Conservation (phyloP, 768 basidiomycete genomes). For the Baorangia bicolor region DNA sequence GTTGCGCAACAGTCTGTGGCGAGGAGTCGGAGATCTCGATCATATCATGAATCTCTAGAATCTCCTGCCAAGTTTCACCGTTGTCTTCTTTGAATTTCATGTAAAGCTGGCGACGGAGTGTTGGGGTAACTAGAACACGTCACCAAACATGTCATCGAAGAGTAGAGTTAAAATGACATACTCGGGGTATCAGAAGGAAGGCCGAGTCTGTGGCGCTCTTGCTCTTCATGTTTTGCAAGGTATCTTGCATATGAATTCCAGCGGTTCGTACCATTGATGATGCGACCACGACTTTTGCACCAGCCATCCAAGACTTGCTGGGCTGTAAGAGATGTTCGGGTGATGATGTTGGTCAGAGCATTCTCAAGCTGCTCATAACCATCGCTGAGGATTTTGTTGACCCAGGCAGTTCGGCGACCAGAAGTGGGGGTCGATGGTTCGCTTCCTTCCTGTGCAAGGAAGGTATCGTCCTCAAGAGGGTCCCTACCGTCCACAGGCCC, state of each 20-base stretch:
- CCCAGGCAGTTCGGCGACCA: not conserved
- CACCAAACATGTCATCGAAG: too few relatives aligned
- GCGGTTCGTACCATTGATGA: not conserved
- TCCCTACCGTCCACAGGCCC: too few relatives aligned
- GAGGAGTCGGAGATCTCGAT: not conserved
- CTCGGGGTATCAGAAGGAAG: not conserved
- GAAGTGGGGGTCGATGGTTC: not conserved
- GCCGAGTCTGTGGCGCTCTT: slow-evolving; percentile 1
- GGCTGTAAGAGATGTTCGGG: not conserved
- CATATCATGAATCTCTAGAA: not conserved
- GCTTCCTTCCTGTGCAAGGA: not conserved
- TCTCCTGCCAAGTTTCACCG: not conserved
- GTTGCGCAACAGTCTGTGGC: not conserved
- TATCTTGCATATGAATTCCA: slow-evolving; percentile 4
- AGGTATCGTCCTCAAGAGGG: too few relatives aligned
- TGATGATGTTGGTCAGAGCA: not conserved
- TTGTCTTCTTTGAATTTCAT: slow-evolving; percentile 1
- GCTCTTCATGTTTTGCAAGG: not conserved
- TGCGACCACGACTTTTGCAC: not conserved
- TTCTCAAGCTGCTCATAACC: not conserved
- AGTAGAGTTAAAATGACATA: too few relatives aligned
- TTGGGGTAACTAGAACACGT: not conserved
- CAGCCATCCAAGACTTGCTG: slow-evolving; percentile 1
- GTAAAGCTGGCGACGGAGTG: not conserved
- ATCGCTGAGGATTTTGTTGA: not conserved